phyloP scores from a whole-genome alignment of 768 basidiomycete genomes.

The Agaricus subrufescens region DNA sequence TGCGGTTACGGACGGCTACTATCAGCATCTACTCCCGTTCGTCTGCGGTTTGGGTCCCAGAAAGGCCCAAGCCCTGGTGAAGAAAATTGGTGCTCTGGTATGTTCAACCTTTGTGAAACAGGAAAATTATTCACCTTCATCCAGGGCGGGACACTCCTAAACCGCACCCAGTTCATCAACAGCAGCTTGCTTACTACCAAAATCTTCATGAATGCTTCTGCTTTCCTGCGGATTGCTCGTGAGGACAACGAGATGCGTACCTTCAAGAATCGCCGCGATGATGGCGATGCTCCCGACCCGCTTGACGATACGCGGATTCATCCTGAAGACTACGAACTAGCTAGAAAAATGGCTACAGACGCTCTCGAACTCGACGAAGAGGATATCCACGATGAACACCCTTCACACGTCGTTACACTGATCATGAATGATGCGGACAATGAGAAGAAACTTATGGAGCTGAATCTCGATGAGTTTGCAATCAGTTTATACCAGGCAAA shows the following conservation, averaged over 20 bases:
- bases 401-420: conserved; percentile 80
- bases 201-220: conserved; percentile 91
- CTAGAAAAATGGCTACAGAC: conserved; percentile 97
- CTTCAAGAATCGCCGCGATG: conserved; percentile 60
- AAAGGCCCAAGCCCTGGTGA: conserved; percentile 81
- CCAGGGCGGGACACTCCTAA: conserved; percentile 84
- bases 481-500: conserved; percentile 84
- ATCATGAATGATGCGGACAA: conserved; percentile 83
- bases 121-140: conserved; percentile 9
- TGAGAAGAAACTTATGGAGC: conserved; percentile 77
- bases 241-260: conserved; percentile 56
- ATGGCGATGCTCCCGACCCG: conserved; percentile 77
- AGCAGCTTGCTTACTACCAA: conserved; percentile 75
- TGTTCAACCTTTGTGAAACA: conserved; percentile 19
- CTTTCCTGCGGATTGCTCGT: conserved; percentile 81
- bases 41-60: conserved; percentile 92
- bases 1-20: conserved; percentile 83
- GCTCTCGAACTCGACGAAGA: conserved; percentile 97
- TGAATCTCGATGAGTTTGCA: conserved; percentile 95
- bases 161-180: conserved; percentile 86
- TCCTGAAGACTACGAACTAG: conserved; percentile 95
- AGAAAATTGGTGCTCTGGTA: conserved; percentile 75
- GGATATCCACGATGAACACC: conserved; percentile 88
- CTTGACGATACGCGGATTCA: conserved; percentile 95
- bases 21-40: conserved; percentile 83